Conservation (phyloP, 805 yeast species). For the Yarrowia deformans region DNA sequence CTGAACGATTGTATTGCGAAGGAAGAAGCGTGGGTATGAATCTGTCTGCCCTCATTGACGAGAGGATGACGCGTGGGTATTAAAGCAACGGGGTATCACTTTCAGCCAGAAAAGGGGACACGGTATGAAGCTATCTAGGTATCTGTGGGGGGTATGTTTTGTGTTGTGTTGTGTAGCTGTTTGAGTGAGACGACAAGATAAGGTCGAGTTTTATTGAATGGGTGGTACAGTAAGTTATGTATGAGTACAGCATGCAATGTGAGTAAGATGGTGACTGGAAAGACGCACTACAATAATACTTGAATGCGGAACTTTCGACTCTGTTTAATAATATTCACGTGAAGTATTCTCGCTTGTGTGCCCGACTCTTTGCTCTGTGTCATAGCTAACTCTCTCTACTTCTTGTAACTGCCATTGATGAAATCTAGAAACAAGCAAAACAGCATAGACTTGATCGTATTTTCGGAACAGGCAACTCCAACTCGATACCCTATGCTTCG, state of each 20-base stretch:
- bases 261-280: neutral
- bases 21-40: constrained; percentile 33
- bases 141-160: neutral
- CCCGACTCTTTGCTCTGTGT: too few species aligned
- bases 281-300: too few species aligned
- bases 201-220: neutral
- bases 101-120: constrained; percentile 5
- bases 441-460: too few species aligned
- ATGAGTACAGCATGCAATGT: neutral
- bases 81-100: constrained; percentile 3
- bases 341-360: too few species aligned
- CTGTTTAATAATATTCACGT: too few species aligned
- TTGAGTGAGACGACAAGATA: neutral
- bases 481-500: too few species aligned
- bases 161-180: constrained; percentile 24
- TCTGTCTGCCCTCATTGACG: constrained; percentile 37
- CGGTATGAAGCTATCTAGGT: constrained; percentile 5
- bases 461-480: too few species aligned
- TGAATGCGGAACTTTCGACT: too few species aligned
- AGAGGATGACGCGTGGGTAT: neutral
- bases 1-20: constrained; percentile 26
- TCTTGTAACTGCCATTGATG: too few species aligned
- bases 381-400: too few species aligned
- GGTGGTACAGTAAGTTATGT: neutral
- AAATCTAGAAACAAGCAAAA: too few species aligned